phyloP scores from a whole-genome alignment of 2,329 filamentous ascomycete genomes.

The Aphanoascus verrucosus region DNA sequence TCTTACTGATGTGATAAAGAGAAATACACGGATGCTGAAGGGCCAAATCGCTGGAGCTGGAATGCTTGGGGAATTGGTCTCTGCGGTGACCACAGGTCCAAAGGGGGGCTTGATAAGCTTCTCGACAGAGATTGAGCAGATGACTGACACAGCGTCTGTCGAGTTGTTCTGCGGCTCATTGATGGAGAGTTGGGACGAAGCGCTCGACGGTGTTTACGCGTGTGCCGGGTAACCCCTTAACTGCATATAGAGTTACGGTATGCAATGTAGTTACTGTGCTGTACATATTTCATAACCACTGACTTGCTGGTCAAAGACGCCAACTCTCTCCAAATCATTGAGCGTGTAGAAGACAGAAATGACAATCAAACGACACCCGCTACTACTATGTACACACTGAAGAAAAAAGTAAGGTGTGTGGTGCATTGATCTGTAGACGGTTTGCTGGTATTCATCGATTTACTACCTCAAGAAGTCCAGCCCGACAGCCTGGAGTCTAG shows the following conservation, averaged over 20 bases:
- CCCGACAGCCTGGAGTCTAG: neutral
- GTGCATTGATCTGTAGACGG: too few relatives aligned
- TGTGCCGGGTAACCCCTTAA: slow-evolving; percentile 11
- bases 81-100: slow-evolving; percentile 24
- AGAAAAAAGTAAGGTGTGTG: too few relatives aligned
- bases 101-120: slow-evolving; percentile 14
- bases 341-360: too few relatives aligned
- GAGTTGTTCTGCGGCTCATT: slow-evolving; percentile 37
- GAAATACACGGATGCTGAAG: slow-evolving; percentile 30
- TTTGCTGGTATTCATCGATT: slow-evolving; percentile 1
- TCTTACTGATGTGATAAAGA: slow-evolving; percentile 27
- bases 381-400: too few relatives aligned
- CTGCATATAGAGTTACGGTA: too few relatives aligned
- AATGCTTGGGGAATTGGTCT: slow-evolving; percentile 33
- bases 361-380: too few relatives aligned
- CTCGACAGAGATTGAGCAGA: slow-evolving; percentile 25
- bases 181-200: slow-evolving; percentile 41
- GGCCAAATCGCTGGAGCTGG: slow-evolving; percentile 31
- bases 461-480: neutral
- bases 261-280: too few relatives aligned
- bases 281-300: too few relatives aligned
- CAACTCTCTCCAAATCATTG: too few relatives aligned
- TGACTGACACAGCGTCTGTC: slow-evolving; percentile 30
- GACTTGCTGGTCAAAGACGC: too few relatives aligned
- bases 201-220: slow-evolving; percentile 28